Conservation (phyloP, 1,284 basidiomycete genomes). For the Dichomitus squalens region DNA sequence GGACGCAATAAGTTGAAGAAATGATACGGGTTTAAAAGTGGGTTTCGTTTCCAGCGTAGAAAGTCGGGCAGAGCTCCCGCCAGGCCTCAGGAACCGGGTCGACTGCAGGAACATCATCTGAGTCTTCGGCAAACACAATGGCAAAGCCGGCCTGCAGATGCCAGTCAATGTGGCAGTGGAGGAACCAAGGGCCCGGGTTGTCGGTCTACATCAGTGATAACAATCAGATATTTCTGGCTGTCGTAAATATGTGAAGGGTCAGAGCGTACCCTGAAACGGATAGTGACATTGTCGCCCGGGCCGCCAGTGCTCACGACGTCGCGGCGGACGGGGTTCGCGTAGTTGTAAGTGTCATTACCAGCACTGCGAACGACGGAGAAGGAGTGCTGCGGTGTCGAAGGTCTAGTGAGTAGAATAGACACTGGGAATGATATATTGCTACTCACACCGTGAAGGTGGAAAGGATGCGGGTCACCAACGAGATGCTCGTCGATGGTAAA, state of each 20-base stretch:
- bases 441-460: constrained; percentile 44
- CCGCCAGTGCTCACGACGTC: constrained; percentile 25
- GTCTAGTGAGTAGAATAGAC: not conserved
- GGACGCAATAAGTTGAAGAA: no score
- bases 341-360: constrained; percentile 34
- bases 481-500: constrained; percentile 31
- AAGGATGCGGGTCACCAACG: constrained; percentile 38
- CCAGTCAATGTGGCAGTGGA: constrained; percentile 32
- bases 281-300: constrained; percentile 8
- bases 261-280: constrained; percentile 9
- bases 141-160: constrained; percentile 33
- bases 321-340: constrained; percentile 36
- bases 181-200: constrained; percentile 30
- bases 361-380: constrained; percentile 23
- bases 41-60: not conserved
- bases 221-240: not conserved
- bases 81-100: constrained; percentile 7
- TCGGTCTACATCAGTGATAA: constrained; percentile 13
- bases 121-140: constrained; percentile 32
- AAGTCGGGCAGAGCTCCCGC: constrained; percentile 17
- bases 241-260: no score
- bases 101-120: constrained; percentile 2
- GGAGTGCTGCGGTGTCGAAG: constrained; percentile 12
- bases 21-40: not conserved
- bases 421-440: not conserved